Percentiles rank a stretch among this genome's conserved stretches.
phyloP scores from a whole-genome alignment of 2,329 filamentous ascomycete species.

The Ophiosphaerella narmari region DNA sequence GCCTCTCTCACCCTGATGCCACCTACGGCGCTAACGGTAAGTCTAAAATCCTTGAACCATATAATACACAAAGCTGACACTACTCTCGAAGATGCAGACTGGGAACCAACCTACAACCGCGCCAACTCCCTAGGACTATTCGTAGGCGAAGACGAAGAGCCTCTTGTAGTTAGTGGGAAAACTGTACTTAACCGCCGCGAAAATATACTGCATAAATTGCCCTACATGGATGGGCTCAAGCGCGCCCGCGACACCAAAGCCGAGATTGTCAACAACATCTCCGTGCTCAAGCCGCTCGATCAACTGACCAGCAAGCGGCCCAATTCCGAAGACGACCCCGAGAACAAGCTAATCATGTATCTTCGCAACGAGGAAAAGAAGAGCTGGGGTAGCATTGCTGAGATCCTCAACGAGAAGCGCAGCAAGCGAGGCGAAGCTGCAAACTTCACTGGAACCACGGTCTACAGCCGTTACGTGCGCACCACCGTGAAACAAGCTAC shows the following conservation, averaged over 20 bases:
- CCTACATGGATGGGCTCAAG: conserved; percentile 13
- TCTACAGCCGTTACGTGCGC: conserved; percentile 46
- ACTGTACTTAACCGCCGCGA: not conserved
- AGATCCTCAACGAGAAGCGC: conserved; percentile 31
- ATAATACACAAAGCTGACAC: too few relatives aligned
- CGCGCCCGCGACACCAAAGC: conserved; percentile 26
- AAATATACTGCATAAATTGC: not conserved
- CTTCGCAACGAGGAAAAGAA: conserved; percentile 33
- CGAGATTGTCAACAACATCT: conserved; percentile 12
- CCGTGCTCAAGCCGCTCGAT: conserved; percentile 12
- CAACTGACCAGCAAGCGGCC: conserved; percentile 1
- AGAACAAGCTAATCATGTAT: conserved; percentile 39
- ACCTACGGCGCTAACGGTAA: too few relatives aligned
- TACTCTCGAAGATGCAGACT: too few relatives aligned
- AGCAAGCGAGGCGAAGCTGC: conserved; percentile 13
- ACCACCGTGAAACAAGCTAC: conserved; percentile 30
- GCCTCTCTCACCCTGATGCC: too few relatives aligned
- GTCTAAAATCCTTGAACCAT: too few relatives aligned
- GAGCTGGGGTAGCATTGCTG: conserved; percentile 35
- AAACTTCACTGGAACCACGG: conserved; percentile 32
- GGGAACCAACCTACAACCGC: not conserved
- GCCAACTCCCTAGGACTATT: conserved; percentile 6
- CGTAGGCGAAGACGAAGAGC: conserved; percentile 9
- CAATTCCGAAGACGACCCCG: conserved; percentile 27
- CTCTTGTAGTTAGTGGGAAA: not conserved